Evolutionary conservation across 257 asterid species (phyloP).

Genomic region (Solanum chilense): DNA sequence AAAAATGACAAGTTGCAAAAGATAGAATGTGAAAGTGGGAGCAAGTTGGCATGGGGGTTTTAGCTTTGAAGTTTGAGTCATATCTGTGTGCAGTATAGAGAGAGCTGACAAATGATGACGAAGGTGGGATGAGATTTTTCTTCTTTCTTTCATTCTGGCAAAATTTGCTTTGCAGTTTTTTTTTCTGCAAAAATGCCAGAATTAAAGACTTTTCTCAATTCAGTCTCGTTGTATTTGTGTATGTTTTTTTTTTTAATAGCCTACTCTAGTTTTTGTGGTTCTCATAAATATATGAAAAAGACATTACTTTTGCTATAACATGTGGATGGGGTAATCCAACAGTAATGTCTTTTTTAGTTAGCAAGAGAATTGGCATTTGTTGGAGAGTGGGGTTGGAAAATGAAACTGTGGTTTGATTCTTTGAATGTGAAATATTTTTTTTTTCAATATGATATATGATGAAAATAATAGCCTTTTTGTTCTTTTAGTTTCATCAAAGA

Average conservation of each 20-base stretch:
- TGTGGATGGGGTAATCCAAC: neutral
- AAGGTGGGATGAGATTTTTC: neutral
- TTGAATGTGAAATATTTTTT: neutral
- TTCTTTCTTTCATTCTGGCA: neutral
- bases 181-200: neutral
- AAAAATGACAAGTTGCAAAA: neutral
- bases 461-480: neutral
- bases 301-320: neutral
- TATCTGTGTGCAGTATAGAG: neutral
- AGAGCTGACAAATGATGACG: neutral
- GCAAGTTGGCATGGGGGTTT: neutral
- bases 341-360: neutral
- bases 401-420: neutral
- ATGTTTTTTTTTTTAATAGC: neutral
- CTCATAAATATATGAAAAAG: neutral
- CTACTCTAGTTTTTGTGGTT: neutral
- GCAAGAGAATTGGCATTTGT: neutral
- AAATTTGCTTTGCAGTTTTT: neutral
- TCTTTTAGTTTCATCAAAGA: neutral
- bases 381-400: neutral
- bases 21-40: neutral
- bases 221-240: neutral
- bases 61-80: neutral
- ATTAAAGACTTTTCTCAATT: neutral
- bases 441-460: neutral